These are phyloP conservation scores for Dactylellina leptospora DNA, from an alignment of 2,329 filamentous ascomycete genomes.

Conservation along the genomic window DNA sequence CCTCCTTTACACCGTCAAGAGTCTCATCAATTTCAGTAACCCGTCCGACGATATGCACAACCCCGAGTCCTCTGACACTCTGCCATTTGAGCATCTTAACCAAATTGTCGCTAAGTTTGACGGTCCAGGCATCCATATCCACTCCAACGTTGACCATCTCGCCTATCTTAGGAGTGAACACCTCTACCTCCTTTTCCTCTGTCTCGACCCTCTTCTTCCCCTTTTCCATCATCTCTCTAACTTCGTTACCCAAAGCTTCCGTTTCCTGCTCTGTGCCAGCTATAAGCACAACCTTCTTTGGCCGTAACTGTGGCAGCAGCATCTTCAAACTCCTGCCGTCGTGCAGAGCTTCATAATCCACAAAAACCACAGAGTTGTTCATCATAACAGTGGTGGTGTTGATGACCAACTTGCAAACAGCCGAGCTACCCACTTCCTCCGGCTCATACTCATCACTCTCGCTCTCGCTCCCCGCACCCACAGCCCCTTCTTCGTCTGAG, in stretches of 20 bases:
- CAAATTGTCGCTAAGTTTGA: conserved; percentile 84
- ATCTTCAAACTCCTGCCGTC: conserved; percentile 94
- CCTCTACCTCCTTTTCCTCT: conserved; percentile 69
- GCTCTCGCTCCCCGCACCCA: conserved; percentile 9
- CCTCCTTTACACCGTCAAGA: conserved; percentile 7
- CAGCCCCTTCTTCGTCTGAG: conserved; percentile 17
- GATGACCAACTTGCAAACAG: conserved; percentile 79
- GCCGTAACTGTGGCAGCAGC: conserved; percentile 91
- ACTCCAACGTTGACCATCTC: conserved; percentile 85
- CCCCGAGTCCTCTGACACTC: conserved; percentile 84
- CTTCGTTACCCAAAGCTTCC: conserved; percentile 71
- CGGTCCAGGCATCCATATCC: conserved; percentile 96
- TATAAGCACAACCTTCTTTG: conserved; percentile 92
- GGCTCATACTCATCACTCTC: conserved; percentile 54
- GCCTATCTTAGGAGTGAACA: conserved; percentile 83
- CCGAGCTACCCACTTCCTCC: conserved; percentile 59
- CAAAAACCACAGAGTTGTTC: conserved; percentile 80
- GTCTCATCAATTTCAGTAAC: conserved; percentile 59
- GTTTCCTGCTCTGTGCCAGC: conserved; percentile 84
- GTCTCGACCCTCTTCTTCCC: conserved; percentile 57
- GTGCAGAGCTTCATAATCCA: conserved; percentile 92
- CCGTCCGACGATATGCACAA: conserved; percentile 88
- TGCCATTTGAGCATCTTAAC: conserved; percentile 93
- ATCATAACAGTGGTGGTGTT: conserved; percentile 71
- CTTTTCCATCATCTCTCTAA: conserved; percentile 41